These are phyloP conservation scores for Calendula officinalis DNA, from an alignment of 129 eudicot genomes.

Conservation along the genomic window DNA sequence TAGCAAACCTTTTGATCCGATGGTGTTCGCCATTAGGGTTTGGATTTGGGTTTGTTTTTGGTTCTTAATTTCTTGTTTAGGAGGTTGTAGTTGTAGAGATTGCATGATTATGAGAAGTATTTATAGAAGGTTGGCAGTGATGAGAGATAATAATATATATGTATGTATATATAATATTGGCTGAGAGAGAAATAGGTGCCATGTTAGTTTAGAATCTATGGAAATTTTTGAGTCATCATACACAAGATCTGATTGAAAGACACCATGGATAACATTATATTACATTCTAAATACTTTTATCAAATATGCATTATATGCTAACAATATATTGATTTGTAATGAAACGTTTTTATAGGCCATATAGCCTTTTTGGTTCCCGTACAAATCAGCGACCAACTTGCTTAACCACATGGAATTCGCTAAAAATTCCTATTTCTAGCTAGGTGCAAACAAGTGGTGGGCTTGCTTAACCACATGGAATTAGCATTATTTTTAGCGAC, in stretches of 20 bases:
- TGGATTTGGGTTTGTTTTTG: neutral
- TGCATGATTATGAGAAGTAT: slow-evolving; percentile 27
- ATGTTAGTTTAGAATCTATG: slow-evolving; percentile 17
- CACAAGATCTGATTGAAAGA: slow-evolving; percentile 5
- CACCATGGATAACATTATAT: slow-evolving; percentile 20
- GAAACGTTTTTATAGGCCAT: no score
- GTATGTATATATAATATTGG: neutral
- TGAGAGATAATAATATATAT: no score
- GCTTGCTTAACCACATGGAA: no score
- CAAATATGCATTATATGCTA: neutral
- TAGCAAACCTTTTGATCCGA: slow-evolving; percentile 14
- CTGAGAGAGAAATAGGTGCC: neutral
- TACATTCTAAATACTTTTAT: neutral
- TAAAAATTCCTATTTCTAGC: no score
- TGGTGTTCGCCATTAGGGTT: slow-evolving; percentile 24
- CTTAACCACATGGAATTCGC: no score
- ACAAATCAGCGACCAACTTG: no score
- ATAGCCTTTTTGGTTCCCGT: no score
- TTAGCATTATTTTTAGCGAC: no score
- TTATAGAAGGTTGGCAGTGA: slow-evolving; percentile 21
- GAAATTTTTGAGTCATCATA: slow-evolving; percentile 16
- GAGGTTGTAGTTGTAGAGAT: slow-evolving; percentile 13
- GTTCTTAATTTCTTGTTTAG: slow-evolving; percentile 6
- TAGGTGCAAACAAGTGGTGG: no score
- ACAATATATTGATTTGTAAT: no score